Evolutionary conservation across 176 grass and related monocot species (phyloP).

Genomic region (Thalia dealbata): DNA sequence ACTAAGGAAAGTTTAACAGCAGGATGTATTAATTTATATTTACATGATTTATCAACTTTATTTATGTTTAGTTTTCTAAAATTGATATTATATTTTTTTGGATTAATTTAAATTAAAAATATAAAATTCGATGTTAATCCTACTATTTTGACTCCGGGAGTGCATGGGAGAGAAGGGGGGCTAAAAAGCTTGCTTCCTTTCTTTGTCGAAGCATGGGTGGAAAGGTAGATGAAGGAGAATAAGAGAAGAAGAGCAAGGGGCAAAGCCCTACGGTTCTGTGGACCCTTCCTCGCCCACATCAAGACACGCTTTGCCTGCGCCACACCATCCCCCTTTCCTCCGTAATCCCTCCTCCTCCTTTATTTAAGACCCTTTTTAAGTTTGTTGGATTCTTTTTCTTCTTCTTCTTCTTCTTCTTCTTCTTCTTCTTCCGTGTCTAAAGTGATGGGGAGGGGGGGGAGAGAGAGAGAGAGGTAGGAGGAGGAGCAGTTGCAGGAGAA

Average conservation of each 20-base stretch:
- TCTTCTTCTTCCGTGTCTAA: background rate
- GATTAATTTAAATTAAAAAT: too few species aligned
- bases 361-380: background rate
- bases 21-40: too few species aligned
- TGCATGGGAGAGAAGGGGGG: background rate
- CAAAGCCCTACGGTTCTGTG: background rate
- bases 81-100: too few species aligned
- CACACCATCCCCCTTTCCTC: background rate
- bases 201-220: background rate
- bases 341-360: background rate
- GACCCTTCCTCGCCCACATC: background rate
- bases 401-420: background rate
- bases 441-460: background rate
- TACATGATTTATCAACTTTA: too few species aligned
- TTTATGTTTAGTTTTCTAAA: too few species aligned
- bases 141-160: background rate
- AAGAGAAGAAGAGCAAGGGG: background rate
- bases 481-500: background rate
- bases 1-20: too few species aligned
- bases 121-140: too few species aligned
- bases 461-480: too few species aligned
- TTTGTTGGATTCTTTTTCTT: background rate
- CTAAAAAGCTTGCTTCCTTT: too few species aligned
- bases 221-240: background rate
- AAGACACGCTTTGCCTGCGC: constrained; percentile 12